These are phyloP conservation scores for Alternaria sp. DNA, from an alignment of 2,329 filamentous ascomycete species.

Conservation along the genomic window DNA sequence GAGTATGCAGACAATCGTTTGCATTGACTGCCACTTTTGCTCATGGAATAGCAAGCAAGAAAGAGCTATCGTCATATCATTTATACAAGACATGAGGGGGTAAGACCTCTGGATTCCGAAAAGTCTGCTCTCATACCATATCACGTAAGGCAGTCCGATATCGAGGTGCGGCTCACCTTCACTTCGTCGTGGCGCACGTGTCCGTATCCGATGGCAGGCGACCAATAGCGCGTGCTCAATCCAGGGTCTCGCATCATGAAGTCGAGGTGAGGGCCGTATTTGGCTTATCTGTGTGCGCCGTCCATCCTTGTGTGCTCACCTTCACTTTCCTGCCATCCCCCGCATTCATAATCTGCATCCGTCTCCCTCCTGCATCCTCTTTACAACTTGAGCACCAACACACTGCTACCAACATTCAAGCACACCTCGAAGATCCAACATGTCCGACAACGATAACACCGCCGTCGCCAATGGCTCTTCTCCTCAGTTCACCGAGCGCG, in stretches of 20 bases:
- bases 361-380: background rate
- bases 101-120: background rate
- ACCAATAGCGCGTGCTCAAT: background rate
- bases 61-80: background rate
- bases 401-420: background rate
- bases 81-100: background rate
- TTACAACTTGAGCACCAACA: background rate
- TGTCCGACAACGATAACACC: conserved; percentile 35
- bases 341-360: background rate
- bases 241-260: background rate
- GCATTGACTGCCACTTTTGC: background rate
- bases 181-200: background rate
- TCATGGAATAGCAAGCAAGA: background rate
- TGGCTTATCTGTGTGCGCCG: background rate
- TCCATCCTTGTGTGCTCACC: conserved; percentile 17
- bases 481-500: conserved; percentile 43
- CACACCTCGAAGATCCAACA: conserved; percentile 9
- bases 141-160: background rate
- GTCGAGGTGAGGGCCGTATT: conserved; percentile 11
- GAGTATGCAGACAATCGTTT: background rate
- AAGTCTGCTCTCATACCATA: background rate
- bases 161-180: conserved; percentile 1
- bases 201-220: background rate
- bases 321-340: conserved; percentile 10
- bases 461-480: conserved; percentile 8